Evolutionary conservation across 2,329 filamentous ascomycete genomes (phyloP).

Genomic region (Beauveria sp.): DNA sequence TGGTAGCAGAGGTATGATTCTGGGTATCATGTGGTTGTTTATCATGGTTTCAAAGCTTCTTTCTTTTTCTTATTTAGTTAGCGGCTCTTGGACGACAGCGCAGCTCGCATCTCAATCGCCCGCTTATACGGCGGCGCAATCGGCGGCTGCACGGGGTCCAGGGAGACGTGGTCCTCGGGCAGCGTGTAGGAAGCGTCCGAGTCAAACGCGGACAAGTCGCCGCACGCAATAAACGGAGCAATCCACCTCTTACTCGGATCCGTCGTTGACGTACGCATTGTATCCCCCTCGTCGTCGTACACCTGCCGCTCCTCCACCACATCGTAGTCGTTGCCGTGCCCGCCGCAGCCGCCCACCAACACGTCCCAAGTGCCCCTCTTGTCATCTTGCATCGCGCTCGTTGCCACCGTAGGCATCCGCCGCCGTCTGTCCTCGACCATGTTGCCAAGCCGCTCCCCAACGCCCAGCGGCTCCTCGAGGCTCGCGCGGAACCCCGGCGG

Average conservation of each 20-base stretch:
- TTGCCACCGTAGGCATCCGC: constrained; percentile 33
- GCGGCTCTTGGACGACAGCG: constrained; percentile 25
- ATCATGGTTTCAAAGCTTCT: not conserved
- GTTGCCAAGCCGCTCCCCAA: constrained; percentile 45
- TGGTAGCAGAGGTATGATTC: not conserved
- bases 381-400: constrained; percentile 38
- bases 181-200: constrained; percentile 90
- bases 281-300: constrained; percentile 34
- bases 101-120: constrained; percentile 64
- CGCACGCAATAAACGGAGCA: constrained; percentile 93
- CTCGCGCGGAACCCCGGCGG: constrained; percentile 69
- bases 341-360: constrained; percentile 2
- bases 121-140: constrained; percentile 93
- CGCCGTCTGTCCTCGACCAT: constrained; percentile 38
- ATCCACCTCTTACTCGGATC: constrained; percentile 62
- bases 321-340: constrained; percentile 18
- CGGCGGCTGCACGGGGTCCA: constrained; percentile 90
- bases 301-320: constrained; percentile 37
- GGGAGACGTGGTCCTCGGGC: constrained; percentile 74
- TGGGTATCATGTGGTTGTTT: not conserved
- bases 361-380: constrained; percentile 36
- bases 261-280: constrained; percentile 16
- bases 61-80: constrained; percentile 15
- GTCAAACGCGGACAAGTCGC: constrained; percentile 89
- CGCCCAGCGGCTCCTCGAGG: constrained; percentile 66